Conservation (phyloP, 208 protist genomes). For the Acanthamoeba healyi region DNA sequence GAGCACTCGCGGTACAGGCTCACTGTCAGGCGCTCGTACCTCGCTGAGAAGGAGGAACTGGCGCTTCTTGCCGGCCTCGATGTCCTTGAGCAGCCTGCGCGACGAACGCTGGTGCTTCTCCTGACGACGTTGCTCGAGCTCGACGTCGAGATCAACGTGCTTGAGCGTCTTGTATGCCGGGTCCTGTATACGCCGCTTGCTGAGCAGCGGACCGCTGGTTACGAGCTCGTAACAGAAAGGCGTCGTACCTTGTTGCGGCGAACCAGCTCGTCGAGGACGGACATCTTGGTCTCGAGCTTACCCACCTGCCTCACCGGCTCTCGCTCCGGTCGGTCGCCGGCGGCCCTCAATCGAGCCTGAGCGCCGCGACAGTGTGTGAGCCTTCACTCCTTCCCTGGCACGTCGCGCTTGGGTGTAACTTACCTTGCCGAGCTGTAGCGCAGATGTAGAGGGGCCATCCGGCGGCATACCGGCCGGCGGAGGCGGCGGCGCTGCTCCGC, state of each 20-base stretch:
- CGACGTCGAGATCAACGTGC: neutral
- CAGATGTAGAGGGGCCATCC: neutral
- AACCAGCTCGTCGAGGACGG: neutral
- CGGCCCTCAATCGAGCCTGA: neutral
- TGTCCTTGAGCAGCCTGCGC: conserved; percentile 8
- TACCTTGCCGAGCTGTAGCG: neutral
- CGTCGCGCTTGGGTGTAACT: too few species aligned
- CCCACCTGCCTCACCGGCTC: neutral
- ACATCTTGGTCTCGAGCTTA: neutral
- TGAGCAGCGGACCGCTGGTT: neutral
- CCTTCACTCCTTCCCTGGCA: too few species aligned
- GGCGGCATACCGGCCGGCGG: neutral
- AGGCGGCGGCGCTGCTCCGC: neutral
- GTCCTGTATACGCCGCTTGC: neutral
- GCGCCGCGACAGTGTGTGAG: neutral
- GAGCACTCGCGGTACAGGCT: too few species aligned
- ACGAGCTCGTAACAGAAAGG: too few species aligned
- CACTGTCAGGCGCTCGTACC: neutral
- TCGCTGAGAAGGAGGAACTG: conserved; percentile 9
- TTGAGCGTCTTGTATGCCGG: neutral
- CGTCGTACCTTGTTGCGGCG: neutral
- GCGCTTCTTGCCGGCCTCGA: conserved; percentile 19
- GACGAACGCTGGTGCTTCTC: conserved; percentile 19
- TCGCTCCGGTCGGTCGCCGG: neutral
- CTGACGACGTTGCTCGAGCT: neutral